Evolutionary conservation across 345 rosid genomes (phyloP).

Genomic region (Lagerstroemia speciosa): DNA sequence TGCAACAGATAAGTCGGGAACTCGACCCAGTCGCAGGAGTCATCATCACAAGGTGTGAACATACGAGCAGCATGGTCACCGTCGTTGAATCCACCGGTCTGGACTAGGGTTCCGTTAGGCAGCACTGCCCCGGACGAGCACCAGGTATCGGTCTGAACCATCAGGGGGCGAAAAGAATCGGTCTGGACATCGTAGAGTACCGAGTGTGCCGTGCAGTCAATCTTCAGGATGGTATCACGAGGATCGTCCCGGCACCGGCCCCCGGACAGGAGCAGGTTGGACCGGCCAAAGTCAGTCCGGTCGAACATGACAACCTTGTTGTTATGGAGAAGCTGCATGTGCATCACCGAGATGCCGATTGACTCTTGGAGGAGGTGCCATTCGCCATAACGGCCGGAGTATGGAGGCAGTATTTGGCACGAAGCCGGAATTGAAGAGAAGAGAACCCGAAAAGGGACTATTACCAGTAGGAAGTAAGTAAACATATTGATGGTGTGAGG

Average conservation of each 20-base stretch:
- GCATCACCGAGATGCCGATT: slow-evolving; percentile 84
- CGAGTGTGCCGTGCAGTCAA: slow-evolving; percentile 83
- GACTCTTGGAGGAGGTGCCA: slow-evolving; percentile 58
- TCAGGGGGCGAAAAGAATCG: slow-evolving; percentile 50
- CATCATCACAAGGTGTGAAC: slow-evolving; percentile 37
- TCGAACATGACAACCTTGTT: slow-evolving; percentile 72
- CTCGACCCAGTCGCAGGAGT: slow-evolving; percentile 65
- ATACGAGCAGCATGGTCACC: slow-evolving; percentile 53
- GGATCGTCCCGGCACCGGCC: slow-evolving; percentile 40
- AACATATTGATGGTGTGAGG: slow-evolving; percentile 10
- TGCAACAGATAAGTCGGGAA: slow-evolving; percentile 28
- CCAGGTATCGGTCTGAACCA: slow-evolving; percentile 67
- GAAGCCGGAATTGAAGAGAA: slow-evolving; percentile 3
- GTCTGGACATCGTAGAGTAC: slow-evolving; percentile 50
- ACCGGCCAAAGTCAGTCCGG: slow-evolving; percentile 69
- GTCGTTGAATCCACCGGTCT: slow-evolving; percentile 71
- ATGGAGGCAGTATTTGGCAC: not conserved
- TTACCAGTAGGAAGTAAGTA: slow-evolving; percentile 12
- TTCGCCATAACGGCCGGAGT: slow-evolving; percentile 16
- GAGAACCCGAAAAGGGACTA: slow-evolving; percentile 10
- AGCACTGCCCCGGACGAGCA: slow-evolving; percentile 75
- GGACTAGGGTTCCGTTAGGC: slow-evolving; percentile 58
- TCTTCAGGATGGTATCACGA: slow-evolving; percentile 22
- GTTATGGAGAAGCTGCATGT: slow-evolving; percentile 71
- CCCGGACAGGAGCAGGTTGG: slow-evolving; percentile 55